phyloP scores from a whole-genome alignment of 169 alveolate species.

The Plasmodium malariae region DNA sequence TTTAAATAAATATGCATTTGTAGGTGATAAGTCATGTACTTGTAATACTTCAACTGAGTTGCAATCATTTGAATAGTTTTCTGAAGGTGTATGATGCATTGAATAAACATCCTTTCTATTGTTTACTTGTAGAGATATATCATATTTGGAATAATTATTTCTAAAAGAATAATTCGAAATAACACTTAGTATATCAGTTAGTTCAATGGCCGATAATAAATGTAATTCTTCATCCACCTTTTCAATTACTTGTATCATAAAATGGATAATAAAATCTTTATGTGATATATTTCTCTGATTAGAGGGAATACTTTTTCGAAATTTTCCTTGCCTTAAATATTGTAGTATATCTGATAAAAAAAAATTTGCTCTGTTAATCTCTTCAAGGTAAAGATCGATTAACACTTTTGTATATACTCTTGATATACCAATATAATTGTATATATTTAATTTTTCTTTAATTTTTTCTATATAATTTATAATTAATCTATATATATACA shows the following conservation, averaged over 20 bases:
- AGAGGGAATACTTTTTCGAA: slow-evolving; percentile 30
- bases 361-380: background rate
- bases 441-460: slow-evolving; percentile 47
- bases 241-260: slow-evolving; percentile 40
- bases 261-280: slow-evolving; percentile 25
- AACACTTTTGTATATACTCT: slow-evolving; percentile 65
- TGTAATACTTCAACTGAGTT: background rate
- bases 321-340: slow-evolving; percentile 40
- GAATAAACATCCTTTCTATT: background rate
- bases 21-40: slow-evolving; percentile 10
- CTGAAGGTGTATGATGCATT: background rate
- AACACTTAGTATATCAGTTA: slow-evolving; percentile 69
- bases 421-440: slow-evolving; percentile 62
- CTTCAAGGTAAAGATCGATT: slow-evolving; percentile 41
- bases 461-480: slow-evolving; percentile 45
- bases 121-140: background rate
- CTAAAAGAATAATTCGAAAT: slow-evolving; percentile 59
- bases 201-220: slow-evolving; percentile 60
- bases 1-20: slow-evolving; percentile 54
- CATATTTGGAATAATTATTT: slow-evolving; percentile 30
- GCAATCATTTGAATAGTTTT: background rate
- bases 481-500: slow-evolving; percentile 65
- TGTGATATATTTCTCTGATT: slow-evolving; percentile 52
- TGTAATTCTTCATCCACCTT: slow-evolving; percentile 32
- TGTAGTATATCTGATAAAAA: slow-evolving; percentile 21